Base-by-base conservation (phyloP, 176 grass and related monocot species). In the Oryza glumipatula region DNA sequence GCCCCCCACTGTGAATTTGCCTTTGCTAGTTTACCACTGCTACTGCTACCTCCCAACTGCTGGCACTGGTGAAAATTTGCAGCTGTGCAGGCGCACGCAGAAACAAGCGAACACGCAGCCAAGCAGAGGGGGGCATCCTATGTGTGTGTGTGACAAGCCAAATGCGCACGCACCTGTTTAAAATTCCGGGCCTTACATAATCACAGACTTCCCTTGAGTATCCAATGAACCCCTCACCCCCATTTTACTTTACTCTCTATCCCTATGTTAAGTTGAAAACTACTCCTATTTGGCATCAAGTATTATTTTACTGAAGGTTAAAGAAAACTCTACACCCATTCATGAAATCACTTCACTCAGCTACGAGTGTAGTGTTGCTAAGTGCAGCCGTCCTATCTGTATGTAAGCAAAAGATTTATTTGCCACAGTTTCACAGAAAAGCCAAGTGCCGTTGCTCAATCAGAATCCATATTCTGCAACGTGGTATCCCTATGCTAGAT, bases 401-500 rank as follows among this genome's bases (percentile, higher is more conserved):
- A 13, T 68, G 13, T 13, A 49, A 17, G 39, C 23, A 68, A 26
- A 26, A 26, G 15, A 19, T 44, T 77, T 30, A 19, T 32, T 77
- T 32, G 15, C 3, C 23, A 5, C 28, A 28, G 9, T 15, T 35
- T 1, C 3, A 56, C 17, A 6, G 23, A 79, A 32, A 47, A 12
- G 24, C 39, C 11, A n/a, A 17, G 38, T 11, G 19, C 22, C 30
- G 30, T 38, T 54, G 13, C 17, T 76, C 72, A 43, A 48, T 74
- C 74, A 80, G 78, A 86, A 88, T 28, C 82, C 85, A 72, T 80
- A 80, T 70, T 82, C 72, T 83, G 82, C 6, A 35, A 72, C 14
- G 54, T 17, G 26, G 72, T 33, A 60, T 41, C 7, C 39, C 39
- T 41, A 45, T 35, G 68, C 44, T 39, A 44, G 13, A 54, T 68